Evolutionary conservation across 2,329 filamentous ascomycete species (phyloP), one percentile per base, ranked within the genome.

Genomic region (Monosporascus ibericus): DNA sequence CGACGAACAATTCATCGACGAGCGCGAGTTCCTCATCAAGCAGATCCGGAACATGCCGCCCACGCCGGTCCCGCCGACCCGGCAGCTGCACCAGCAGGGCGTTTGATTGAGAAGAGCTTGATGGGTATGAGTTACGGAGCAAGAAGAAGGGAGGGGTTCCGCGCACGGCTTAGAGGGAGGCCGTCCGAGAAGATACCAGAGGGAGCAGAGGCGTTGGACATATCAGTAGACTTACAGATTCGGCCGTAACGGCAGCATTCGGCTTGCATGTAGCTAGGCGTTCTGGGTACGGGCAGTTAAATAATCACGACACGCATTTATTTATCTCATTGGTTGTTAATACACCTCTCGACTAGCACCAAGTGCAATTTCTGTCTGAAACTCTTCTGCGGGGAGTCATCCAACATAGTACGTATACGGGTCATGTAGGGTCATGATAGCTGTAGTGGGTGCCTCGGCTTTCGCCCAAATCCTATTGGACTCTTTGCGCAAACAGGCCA

Each of bases 1-100:
- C 60, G 94, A 99, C 66, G 94, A 97, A 70, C 94, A 99, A 71
- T 99, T 99, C 69, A 94, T 92, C 60, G 94, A 99, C 66, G 94
- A 99, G 77, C 90, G 95, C 67, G 92, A 94, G 62, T 99, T 97
- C 68, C 75, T 99, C 64, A 92, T 99, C 65, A 92, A 95, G 71
- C 92, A 96, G 71, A 97, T 99, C 65, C 78, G 78, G 61, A 85
- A 82, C 59, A 82, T 86, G 80, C 81, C 83, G 4, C 67, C 78
- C 3, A 76, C 73, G 49, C 82, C 82, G 3, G 75, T 85, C 27
- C 70, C 75, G 44, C 75, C 77, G 27, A 73, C 79, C 60, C 72
- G 78, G 57, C 65, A 69, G 48, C 52, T 63, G 36, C 37, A 53
- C 40, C 64, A 67, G 44, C 64, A 67, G 39, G 63, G 59, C 22